These are phyloP conservation scores for Lyophyllum semitale DNA, from an alignment of 768 basidiomycete genomes.

Conservation along the genomic window DNA sequence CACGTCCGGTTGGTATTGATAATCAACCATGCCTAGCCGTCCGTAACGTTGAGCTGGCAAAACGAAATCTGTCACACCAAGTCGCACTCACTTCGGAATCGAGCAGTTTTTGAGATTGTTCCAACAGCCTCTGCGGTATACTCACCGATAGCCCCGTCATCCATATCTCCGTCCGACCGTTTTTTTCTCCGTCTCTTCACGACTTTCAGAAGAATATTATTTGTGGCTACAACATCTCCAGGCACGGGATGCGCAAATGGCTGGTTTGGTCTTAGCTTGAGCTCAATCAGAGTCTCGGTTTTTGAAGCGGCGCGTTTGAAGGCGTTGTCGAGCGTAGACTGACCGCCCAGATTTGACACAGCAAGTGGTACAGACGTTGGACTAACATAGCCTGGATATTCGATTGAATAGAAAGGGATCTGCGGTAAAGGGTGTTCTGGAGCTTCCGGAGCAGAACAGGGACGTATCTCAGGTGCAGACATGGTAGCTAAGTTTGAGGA, in stretches of 20 bases:
- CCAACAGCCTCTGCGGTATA: slow-evolving; percentile 78
- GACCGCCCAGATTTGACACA: slow-evolving; percentile 69
- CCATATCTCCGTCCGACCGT: slow-evolving; percentile 21
- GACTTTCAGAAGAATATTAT: slow-evolving; percentile 86
- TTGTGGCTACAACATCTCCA: slow-evolving; percentile 75
- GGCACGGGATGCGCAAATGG: slow-evolving; percentile 83
- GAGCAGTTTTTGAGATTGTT: slow-evolving; percentile 74
- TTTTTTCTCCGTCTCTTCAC: slow-evolving; percentile 66
- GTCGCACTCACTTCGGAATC: slow-evolving; percentile 79
- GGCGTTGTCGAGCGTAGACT: slow-evolving; percentile 67
- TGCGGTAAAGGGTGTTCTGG: slow-evolving; percentile 50
- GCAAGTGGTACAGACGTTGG: slow-evolving; percentile 61
- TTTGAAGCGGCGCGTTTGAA: slow-evolving; percentile 73
- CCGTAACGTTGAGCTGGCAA: neutral
- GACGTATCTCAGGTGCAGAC: neutral
- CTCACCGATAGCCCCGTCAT: slow-evolving; percentile 53
- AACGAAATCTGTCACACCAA: slow-evolving; percentile 38
- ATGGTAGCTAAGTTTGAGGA: slow-evolving; percentile 1
- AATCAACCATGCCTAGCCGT: slow-evolving; percentile 88
- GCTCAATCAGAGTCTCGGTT: slow-evolving; percentile 69
- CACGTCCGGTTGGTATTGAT: slow-evolving; percentile 79
- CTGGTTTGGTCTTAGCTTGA: slow-evolving; percentile 72
- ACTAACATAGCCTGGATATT: slow-evolving; percentile 88
- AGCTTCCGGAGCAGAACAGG: slow-evolving; percentile 16
- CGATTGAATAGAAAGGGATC: slow-evolving; percentile 73